A percentile compares a stretch with the other conserved stretches of the same genome.
phyloP scores from a whole-genome alignment of 1,139 yeast genomes.

The Kodamaea plutei region DNA sequence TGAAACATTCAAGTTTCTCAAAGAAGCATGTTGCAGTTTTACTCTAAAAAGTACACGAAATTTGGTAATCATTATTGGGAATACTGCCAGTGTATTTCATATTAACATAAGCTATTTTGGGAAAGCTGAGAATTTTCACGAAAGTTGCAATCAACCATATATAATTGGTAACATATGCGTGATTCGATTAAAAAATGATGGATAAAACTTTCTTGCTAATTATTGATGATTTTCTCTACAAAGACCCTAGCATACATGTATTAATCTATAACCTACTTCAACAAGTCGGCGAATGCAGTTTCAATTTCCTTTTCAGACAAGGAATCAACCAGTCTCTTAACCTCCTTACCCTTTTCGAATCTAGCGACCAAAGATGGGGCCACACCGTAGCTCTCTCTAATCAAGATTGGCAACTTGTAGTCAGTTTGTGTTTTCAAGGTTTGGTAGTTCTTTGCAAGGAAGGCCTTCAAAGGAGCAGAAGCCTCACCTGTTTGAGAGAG shows the following conservation, averaged over 20 bases:
- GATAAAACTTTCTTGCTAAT: too few species aligned
- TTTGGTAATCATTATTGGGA: too few species aligned
- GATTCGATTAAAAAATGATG: too few species aligned
- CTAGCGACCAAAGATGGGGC: conserved; percentile 73
- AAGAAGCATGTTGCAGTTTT: too few species aligned
- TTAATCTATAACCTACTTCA: conserved; percentile 19
- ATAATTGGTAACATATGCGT: too few species aligned
- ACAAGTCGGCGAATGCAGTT: conserved; percentile 33
- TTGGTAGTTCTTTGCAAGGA: conserved; percentile 59
- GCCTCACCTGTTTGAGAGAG: conserved; percentile 74
- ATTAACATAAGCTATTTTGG: too few species aligned
- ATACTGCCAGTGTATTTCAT: too few species aligned
- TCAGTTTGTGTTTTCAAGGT: conserved; percentile 48
- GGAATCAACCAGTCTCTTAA: conserved; percentile 41
- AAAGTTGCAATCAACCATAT: too few species aligned
- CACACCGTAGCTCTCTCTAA: conserved; percentile 72
- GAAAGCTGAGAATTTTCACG: too few species aligned
- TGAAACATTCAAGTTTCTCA: too few species aligned
- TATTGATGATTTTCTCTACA: too few species aligned
- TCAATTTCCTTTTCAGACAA: conserved; percentile 41
- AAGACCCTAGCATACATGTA: not conserved
- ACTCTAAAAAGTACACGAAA: too few species aligned
- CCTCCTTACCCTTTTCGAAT: conserved; percentile 48
- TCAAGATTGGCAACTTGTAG: conserved; percentile 56
- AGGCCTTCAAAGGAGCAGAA: conserved; percentile 60